A percentile compares a stretch with the other conserved stretches of the same genome.
Evolutionary conservation across 2,329 filamentous ascomycete genomes (phyloP).

Genomic region (Alternaria alternata): DNA sequence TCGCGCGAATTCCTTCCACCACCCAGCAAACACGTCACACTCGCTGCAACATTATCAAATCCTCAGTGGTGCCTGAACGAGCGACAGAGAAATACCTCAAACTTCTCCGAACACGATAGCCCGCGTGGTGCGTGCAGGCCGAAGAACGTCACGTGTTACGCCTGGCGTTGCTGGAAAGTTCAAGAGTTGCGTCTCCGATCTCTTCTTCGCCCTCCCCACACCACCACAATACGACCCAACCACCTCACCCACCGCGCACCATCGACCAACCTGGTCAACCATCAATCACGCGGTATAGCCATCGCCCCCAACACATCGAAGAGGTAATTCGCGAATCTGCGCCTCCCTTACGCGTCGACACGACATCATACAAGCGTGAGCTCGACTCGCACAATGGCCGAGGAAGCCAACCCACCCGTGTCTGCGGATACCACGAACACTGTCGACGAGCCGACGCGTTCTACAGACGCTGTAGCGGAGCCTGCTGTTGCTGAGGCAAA

Average conservation of each 20-base stretch:
- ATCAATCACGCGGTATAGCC: slow-evolving; percentile 42
- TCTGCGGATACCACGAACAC: slow-evolving; percentile 37
- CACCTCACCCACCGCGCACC: slow-evolving; percentile 47
- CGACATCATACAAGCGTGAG: slow-evolving; percentile 44
- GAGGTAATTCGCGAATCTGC: slow-evolving; percentile 42
- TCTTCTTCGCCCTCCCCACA: slow-evolving; percentile 38
- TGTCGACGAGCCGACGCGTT: slow-evolving; percentile 43
- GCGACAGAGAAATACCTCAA: slow-evolving; percentile 29
- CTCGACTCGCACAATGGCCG: slow-evolving; percentile 48
- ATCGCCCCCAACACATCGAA: slow-evolving; percentile 36
- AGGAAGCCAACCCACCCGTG: slow-evolving; percentile 41
- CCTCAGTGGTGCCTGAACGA: slow-evolving; percentile 16
- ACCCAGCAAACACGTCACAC: slow-evolving; percentile 28
- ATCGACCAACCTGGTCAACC: slow-evolving; percentile 42
- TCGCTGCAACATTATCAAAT: slow-evolving; percentile 33
- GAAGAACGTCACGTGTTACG: slow-evolving; percentile 29
- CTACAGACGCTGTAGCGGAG: slow-evolving; percentile 36
- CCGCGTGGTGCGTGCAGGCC: slow-evolving; percentile 21
- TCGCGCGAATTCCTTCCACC: slow-evolving; percentile 39
- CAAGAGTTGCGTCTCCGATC: slow-evolving; percentile 30
- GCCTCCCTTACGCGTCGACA: slow-evolving; percentile 47
- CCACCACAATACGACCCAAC: slow-evolving; percentile 40
- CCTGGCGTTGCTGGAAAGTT: slow-evolving; percentile 29
- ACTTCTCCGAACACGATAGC: slow-evolving; percentile 25
- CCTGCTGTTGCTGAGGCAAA: slow-evolving; percentile 41